Conservation (phyloP, 1,284 basidiomycete genomes). For the Phellopilus nigrolimitatus region DNA sequence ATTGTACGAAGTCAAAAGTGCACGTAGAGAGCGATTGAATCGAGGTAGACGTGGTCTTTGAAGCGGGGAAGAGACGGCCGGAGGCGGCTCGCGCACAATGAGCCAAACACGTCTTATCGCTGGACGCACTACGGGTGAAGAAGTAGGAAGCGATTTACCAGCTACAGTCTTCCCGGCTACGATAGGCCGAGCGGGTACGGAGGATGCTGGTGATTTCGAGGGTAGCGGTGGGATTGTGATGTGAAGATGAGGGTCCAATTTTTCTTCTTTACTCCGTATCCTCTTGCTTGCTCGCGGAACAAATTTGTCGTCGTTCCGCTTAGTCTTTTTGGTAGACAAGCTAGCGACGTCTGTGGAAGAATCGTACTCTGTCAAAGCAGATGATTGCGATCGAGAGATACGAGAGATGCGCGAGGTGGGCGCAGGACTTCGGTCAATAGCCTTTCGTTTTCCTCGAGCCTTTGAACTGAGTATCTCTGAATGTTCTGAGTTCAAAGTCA, state of each 20-base stretch:
- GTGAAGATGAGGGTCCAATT: background rate
- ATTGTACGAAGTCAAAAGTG: conserved; percentile 59
- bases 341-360: background rate
- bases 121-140: conserved; percentile 5
- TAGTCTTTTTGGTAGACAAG: background rate
- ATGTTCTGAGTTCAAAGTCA: background rate
- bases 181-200: background rate
- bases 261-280: background rate
- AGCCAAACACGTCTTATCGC: conserved; percentile 59
- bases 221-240: background rate
- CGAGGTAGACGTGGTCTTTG: conserved; percentile 56
- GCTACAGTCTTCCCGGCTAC: conserved; percentile 13
- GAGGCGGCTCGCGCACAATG: conserved; percentile 59
- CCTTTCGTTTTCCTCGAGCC: background rate
- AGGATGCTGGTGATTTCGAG: background rate
- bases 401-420: background rate
- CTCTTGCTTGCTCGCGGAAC: conserved; percentile 1
- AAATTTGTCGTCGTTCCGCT: background rate
- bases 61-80: conserved; percentile 56
- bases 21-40: conserved; percentile 48
- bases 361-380: background rate
- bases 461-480: background rate
- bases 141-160: conserved; percentile 10
- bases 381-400: too few species aligned
- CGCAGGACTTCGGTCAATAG: background rate